Percentiles rank a stretch among this genome's conserved stretches.
These are phyloP conservation scores for Ballota nigra DNA, from an alignment of 257 asterid genomes.

Conservation along the genomic window DNA sequence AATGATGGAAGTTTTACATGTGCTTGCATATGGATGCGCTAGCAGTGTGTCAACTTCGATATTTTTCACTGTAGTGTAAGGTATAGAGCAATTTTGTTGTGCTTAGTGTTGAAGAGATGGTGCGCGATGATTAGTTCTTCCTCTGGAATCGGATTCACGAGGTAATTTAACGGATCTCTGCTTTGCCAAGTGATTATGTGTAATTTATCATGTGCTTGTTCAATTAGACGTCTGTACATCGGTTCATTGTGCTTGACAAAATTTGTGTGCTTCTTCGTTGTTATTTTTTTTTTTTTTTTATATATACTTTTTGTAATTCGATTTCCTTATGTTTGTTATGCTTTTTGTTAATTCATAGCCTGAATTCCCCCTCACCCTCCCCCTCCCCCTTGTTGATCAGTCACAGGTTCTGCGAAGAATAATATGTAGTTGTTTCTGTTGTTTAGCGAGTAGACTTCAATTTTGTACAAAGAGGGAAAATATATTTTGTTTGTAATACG, in stretches of 20 bases:
- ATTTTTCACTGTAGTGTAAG: not conserved
- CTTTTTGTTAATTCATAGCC: not conserved
- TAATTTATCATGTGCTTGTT: not conserved
- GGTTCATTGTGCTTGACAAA: not conserved
- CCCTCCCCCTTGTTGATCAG: slow-evolving; percentile 7
- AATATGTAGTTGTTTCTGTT: not conserved
- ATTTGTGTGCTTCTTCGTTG: too few relatives aligned
- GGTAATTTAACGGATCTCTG: slow-evolving; percentile 10
- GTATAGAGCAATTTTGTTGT: not conserved
- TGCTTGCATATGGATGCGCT: not conserved
- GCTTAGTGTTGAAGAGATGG: slow-evolving; percentile 11
- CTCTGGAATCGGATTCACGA: slow-evolving; percentile 7
- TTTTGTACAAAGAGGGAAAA: not conserved
- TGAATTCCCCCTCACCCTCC: not conserved
- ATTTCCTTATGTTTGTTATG: too few relatives aligned
- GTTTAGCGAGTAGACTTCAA: not conserved
- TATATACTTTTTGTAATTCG: too few relatives aligned
- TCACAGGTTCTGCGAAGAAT: slow-evolving; percentile 10
- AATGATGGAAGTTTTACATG: not conserved
- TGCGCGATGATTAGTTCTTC: not conserved
- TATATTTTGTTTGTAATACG: not conserved
- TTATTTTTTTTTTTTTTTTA: too few relatives aligned
- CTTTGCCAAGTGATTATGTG: not conserved
- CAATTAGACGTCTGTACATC: not conserved
- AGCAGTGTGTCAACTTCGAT: not conserved